phyloP scores from a whole-genome alignment of 2,329 filamentous ascomycete genomes.

The Cryphonectria radicalis region DNA sequence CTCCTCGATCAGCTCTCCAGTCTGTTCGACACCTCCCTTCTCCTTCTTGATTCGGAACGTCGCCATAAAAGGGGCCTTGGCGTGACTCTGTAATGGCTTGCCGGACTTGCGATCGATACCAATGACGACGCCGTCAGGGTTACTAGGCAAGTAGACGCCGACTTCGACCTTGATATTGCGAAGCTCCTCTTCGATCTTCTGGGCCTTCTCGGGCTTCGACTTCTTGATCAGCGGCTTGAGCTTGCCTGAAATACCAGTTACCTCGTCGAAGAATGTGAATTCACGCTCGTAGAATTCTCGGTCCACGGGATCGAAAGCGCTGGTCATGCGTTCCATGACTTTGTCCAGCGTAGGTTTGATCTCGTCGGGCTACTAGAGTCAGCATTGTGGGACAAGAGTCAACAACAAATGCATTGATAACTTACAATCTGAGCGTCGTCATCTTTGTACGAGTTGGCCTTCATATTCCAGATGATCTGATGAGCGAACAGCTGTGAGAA shows the following conservation, averaged over 20 bases:
- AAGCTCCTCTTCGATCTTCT: constrained; percentile 98
- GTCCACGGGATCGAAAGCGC: constrained; percentile 79
- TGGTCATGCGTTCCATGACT: constrained; percentile 83
- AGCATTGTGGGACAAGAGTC: constrained; percentile 24
- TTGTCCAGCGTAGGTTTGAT: constrained; percentile 93
- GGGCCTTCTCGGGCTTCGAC: constrained; percentile 95
- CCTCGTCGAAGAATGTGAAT: constrained; percentile 97
- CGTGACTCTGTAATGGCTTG: constrained; percentile 95
- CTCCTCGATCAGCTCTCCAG: constrained; percentile 56
- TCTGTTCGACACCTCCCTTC: constrained; percentile 54
- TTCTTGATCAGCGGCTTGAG: constrained; percentile 90
- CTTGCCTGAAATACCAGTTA: constrained; percentile 94
- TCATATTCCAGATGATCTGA: constrained; percentile 99
- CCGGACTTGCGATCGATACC: constrained; percentile 98
- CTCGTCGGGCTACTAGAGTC: constrained; percentile 69
- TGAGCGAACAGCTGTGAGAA: constrained; percentile 98
- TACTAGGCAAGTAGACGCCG: constrained; percentile 94
- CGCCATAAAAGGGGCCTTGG: constrained; percentile 98
- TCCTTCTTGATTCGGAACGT: constrained; percentile 95
- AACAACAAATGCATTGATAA: not conserved
- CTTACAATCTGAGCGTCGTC: constrained; percentile 81
- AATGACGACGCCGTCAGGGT: constrained; percentile 95
- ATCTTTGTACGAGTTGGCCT: constrained; percentile 97
- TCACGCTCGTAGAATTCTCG: constrained; percentile 89
- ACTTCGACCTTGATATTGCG: constrained; percentile 97